Percentiles rank a stretch among this genome's conserved stretches.
Evolutionary conservation across 179 eudicot genomes (phyloP).

Genomic region (Gypsophila paniculata): DNA sequence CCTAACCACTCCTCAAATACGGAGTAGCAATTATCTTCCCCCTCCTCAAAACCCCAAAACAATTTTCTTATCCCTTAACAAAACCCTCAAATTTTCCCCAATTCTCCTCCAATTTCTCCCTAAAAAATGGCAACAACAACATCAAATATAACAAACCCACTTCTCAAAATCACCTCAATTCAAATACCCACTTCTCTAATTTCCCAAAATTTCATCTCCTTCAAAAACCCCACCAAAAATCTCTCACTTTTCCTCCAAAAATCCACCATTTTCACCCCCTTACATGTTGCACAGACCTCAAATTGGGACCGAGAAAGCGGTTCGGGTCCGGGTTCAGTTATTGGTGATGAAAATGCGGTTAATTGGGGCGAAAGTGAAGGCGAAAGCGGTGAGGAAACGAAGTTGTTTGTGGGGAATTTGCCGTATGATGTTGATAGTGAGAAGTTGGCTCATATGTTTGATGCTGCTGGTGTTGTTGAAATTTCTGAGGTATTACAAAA

Average conservation of each 20-base stretch:
- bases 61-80: constrained; percentile 25
- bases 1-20: too few species aligned
- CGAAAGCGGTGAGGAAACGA: constrained; percentile 25
- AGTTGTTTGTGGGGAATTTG: constrained; percentile 85
- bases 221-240: constrained; percentile 22
- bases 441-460: constrained; percentile 63
- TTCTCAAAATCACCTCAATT: constrained; percentile 40
- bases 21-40: too few species aligned
- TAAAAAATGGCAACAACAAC: constrained; percentile 31
- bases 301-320: constrained; percentile 44
- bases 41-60: neutral
- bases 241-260: constrained; percentile 27
- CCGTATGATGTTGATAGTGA: constrained; percentile 79
- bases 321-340: constrained; percentile 30
- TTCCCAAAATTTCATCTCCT: constrained; percentile 24
- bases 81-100: constrained; percentile 16
- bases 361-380: constrained; percentile 20
- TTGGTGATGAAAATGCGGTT: constrained; percentile 29
- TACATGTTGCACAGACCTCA: constrained; percentile 42
- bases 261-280: constrained; percentile 20
- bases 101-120: neutral
- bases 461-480: constrained; percentile 80
- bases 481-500: constrained; percentile 77
- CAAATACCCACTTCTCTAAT: constrained; percentile 44
- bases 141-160: constrained; percentile 29